A percentile compares a stretch with the other conserved stretches of the same genome.
Evolutionary conservation across 768 basidiomycete genomes (phyloP).

Genomic region (Trametes villosa): DNA sequence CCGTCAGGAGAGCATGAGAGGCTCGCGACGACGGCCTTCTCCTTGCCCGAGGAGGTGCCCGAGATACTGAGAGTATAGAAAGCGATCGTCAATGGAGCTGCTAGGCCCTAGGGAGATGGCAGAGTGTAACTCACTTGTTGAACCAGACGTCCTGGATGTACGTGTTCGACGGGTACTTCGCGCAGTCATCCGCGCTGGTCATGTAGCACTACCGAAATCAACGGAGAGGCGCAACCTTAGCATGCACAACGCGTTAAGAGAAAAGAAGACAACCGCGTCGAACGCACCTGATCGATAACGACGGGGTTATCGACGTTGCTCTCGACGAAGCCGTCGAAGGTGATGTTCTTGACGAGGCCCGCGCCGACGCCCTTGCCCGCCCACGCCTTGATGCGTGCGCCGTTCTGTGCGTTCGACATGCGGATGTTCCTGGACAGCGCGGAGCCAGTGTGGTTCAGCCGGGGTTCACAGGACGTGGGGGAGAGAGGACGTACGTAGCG

Average conservation of each 20-base stretch:
- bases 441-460: background rate
- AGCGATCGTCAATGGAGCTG: slow-evolving; percentile 1
- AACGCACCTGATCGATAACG: slow-evolving; percentile 56
- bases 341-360: slow-evolving; percentile 61
- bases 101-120: background rate
- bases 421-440: slow-evolving; percentile 50
- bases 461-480: background rate
- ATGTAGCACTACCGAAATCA: slow-evolving; percentile 50
- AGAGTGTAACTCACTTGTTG: slow-evolving; percentile 45
- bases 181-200: slow-evolving; percentile 50
- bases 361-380: slow-evolving; percentile 62
- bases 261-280: background rate
- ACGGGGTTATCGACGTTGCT: slow-evolving; percentile 62
- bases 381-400: slow-evolving; percentile 71
- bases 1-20: slow-evolving; percentile 60
- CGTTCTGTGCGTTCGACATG: slow-evolving; percentile 67
- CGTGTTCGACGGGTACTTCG: slow-evolving; percentile 58
- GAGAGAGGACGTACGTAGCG: slow-evolving; percentile 42
- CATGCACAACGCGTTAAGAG: background rate
- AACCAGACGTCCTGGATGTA: slow-evolving; percentile 62
- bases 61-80: slow-evolving; percentile 47
- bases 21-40: slow-evolving; percentile 53
- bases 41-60: slow-evolving; percentile 55
- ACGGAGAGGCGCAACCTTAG: no score
- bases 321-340: slow-evolving; percentile 55